Evolutionary conservation across 176 grass and related monocot species (phyloP).

Genomic region (Aegilops tauschii): DNA sequence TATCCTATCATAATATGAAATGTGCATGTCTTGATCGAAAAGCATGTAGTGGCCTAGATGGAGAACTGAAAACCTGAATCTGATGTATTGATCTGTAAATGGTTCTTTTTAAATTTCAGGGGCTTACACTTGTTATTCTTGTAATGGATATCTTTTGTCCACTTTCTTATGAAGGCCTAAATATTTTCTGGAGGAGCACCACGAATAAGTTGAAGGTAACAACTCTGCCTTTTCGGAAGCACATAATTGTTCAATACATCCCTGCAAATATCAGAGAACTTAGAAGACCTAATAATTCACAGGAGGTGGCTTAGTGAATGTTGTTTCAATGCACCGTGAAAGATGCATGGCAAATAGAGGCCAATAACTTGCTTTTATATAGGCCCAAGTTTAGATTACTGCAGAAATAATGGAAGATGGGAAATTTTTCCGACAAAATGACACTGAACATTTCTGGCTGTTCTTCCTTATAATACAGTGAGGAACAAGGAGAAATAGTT

Average conservation of each 20-base stretch:
- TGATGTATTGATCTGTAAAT: slow-evolving; percentile 25
- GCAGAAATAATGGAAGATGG: neutral
- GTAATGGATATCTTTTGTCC: slow-evolving; percentile 70
- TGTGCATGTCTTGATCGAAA: neutral
- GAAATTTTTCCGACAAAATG: neutral
- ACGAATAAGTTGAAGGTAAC: slow-evolving; percentile 87
- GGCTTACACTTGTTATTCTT: slow-evolving; percentile 66
- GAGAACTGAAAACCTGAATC: neutral
- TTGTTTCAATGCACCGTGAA: slow-evolving; percentile 2
- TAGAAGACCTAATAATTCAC: neutral
- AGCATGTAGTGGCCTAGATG: neutral
- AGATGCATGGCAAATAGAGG: neutral
- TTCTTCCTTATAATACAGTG: neutral
- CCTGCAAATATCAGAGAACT: neutral
- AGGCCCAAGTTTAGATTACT: slow-evolving; percentile 5
- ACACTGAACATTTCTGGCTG: neutral
- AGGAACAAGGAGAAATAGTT: neutral
- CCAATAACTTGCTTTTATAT: neutral
- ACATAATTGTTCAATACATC: neutral
- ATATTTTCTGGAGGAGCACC: slow-evolving; percentile 64
- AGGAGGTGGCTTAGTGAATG: neutral
- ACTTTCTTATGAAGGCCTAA: slow-evolving; percentile 85
- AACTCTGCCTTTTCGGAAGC: neutral
- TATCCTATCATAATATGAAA: slow-evolving; percentile 11
- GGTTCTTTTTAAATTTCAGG: slow-evolving; percentile 55